phyloP scores from a whole-genome alignment of 345 rosid species.

The Psidium guajava region DNA sequence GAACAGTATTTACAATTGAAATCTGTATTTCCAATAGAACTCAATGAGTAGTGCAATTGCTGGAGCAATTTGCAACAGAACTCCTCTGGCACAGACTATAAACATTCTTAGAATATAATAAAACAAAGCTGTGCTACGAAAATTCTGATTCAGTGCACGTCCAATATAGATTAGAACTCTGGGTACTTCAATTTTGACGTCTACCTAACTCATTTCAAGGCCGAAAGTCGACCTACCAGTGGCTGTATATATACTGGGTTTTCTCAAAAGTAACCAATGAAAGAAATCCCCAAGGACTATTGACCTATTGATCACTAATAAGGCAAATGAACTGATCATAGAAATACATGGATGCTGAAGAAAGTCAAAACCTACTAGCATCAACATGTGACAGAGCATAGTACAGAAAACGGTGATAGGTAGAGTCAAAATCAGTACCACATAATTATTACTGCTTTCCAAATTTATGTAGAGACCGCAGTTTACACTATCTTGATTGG shows the following conservation, averaged over 20 bases:
- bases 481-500: constrained; percentile 13
- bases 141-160: neutral
- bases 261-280: neutral
- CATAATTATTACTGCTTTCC: constrained; percentile 28
- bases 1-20: neutral
- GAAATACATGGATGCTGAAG: neutral
- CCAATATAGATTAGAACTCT: neutral
- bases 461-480: constrained; percentile 36
- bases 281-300: neutral
- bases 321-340: neutral
- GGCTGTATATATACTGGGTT: neutral
- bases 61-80: neutral
- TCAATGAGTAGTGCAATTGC: neutral
- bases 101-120: neutral
- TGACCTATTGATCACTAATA: neutral
- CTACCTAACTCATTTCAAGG: neutral
- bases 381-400: neutral
- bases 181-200: neutral
- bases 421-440: constrained; percentile 12
- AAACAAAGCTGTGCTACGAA: neutral
- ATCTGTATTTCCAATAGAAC: neutral
- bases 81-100: neutral
- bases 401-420: neutral
- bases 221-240: neutral
- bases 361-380: neutral